Conservation (phyloP, 371 early-diverging fungal species). For the Polyrhizophydium stewartii region DNA sequence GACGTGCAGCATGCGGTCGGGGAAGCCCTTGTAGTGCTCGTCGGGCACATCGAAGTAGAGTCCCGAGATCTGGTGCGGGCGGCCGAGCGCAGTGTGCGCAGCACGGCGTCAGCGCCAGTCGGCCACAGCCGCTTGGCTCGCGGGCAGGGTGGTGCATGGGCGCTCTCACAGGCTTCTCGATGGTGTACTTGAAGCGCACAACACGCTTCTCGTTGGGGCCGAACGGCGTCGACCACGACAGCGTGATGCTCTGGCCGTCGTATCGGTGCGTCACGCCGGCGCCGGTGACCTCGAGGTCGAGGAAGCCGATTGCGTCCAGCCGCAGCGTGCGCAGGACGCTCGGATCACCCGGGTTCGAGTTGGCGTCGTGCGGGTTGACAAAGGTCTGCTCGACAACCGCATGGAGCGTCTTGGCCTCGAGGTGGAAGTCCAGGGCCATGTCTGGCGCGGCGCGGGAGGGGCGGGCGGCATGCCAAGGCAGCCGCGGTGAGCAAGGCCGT, state of each 20-base stretch:
- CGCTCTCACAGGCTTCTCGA: conserved; percentile 42
- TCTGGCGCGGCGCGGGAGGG: conserved; percentile 7
- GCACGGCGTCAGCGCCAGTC: too few species aligned
- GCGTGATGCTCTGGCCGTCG: conserved; percentile 35
- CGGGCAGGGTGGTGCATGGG: conserved; percentile 38
- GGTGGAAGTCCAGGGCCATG: conserved; percentile 32
- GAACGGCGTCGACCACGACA: conserved; percentile 41
- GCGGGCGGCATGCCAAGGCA: neutral
- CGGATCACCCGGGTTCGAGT: neutral
- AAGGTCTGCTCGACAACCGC: conserved; percentile 32
- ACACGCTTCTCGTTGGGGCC: conserved; percentile 14
- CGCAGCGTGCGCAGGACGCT: conserved; percentile 13
- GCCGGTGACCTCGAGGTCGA: conserved; percentile 26
- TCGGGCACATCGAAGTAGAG: conserved; percentile 28
- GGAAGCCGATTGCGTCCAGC: conserved; percentile 39
- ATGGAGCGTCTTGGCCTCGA: conserved; percentile 14
- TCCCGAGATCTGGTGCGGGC: conserved; percentile 7
- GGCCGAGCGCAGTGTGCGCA: too few species aligned
- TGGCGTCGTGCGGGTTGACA: conserved; percentile 15
- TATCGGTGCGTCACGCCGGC: conserved; percentile 22
- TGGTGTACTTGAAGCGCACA: conserved; percentile 33
- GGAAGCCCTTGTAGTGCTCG: conserved; percentile 1
- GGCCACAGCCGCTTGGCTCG: too few species aligned
- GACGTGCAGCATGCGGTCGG: conserved; percentile 19
- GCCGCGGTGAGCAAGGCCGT: too few species aligned